Conservation (phyloP, 306 rosid genomes). For the Prunus persica region Prunus_persica_NCBIv2 NC_034014.1:19739501-19740000, state of each 20-base stretch:
- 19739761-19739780: not conserved
- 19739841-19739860: not conserved
- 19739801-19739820: not conserved
- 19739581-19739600: constrained; percentile 78
- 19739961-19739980: not conserved
- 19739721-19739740: constrained; percentile 61
- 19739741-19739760: constrained; percentile 48
- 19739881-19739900: not conserved
- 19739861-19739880: not conserved
- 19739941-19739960: not conserved
- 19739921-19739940: not conserved
- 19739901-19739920: not conserved
- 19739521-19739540: constrained; percentile 75
- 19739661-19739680: constrained; percentile 51
- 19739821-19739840: not conserved
- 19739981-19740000: not conserved
- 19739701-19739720: constrained; percentile 54
- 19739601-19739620: constrained; percentile 63
- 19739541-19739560: constrained; percentile 56
- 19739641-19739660: constrained; percentile 59
- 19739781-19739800: not conserved
- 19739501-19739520: constrained; percentile 84
- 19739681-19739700: constrained; percentile 51
- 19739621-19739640: constrained; percentile 64
- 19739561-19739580: constrained; percentile 80